Base-by-base conservation (phyloP, 148 eudicot genomes). In the Arctostaphylos glauca region DNA sequence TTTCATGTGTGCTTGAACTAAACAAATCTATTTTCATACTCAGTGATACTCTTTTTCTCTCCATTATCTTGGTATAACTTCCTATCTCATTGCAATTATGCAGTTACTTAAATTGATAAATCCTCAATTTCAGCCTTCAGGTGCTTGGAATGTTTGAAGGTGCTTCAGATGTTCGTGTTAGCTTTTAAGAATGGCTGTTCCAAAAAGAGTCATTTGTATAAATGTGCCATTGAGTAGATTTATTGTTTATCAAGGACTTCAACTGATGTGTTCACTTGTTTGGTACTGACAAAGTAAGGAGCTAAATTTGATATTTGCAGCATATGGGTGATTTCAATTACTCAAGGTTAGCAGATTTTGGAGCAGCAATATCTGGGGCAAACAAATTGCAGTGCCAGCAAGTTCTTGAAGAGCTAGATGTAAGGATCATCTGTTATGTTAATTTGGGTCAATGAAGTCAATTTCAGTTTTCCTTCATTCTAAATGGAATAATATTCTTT, bases 381-480 rank as follows among this genome's bases (percentile, higher is more conserved):
- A 91, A 93, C 81, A 93, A 92, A 84, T 59, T 50, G 5, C 97
- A 92, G 74, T 92, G 94, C 84, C 99, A 97, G 81, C 86, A 90
- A 89, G 99, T 97, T 80, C 92, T 97, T 83, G 98, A 97, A 91
- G 97, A 97, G 92, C 92, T 97, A 81, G 98, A 97, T 89, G 99
- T 97, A 89, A 92, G 98, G 78, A 43, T 77, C 79, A 23, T 64
- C 6, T 80, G n/a, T 44, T 79, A 72, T 66, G 15, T 70, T 46
- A 4, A 50, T 21, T 31, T 58, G 41, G 1, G 8, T 16, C 53
- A 73, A 46, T 73, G 25, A 73, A n/a, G 6, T 19, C 1, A 6
- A 66, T 66, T 66, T 25, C 44, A 31, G 16, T 66, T 62, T 66
- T 67, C 72, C 16, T 67, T 67, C 72, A 23, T 67, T 67, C 23